Evolutionary conservation across 2,329 filamentous ascomycete species (phyloP).

Genomic region (Penicillium polonicum): DNA sequence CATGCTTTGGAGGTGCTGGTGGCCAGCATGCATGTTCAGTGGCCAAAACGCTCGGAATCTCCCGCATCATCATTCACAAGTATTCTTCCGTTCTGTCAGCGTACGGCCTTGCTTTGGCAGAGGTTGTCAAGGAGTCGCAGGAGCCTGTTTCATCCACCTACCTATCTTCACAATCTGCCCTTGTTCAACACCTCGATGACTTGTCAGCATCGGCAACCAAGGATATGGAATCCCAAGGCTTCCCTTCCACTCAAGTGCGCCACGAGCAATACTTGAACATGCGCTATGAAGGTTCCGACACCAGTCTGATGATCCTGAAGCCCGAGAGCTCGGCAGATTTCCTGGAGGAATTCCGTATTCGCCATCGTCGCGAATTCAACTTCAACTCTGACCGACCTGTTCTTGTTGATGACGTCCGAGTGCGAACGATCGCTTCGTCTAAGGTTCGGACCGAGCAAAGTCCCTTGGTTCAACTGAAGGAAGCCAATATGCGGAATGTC

Average conservation of each 20-base stretch:
- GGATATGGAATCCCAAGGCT: constrained; percentile 47
- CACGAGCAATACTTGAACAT: constrained; percentile 50
- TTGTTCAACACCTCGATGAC: constrained; percentile 72
- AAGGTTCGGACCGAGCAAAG: constrained; percentile 62
- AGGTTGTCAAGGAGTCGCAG: constrained; percentile 88
- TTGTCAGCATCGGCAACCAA: constrained; percentile 62
- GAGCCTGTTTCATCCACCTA: constrained; percentile 56
- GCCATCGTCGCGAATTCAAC: constrained; percentile 88
- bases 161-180: constrained; percentile 38
- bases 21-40: constrained; percentile 93
- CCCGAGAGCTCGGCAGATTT: constrained; percentile 79
- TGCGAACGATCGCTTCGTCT: constrained; percentile 74
- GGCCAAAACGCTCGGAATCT: constrained; percentile 78
- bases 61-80: constrained; percentile 80
- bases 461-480: constrained; percentile 65
- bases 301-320: constrained; percentile 52
- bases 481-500: constrained; percentile 55
- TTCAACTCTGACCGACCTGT: constrained; percentile 84
- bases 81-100: constrained; percentile 91
- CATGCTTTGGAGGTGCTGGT: constrained; percentile 88
- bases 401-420: constrained; percentile 84
- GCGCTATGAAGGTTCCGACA: constrained; percentile 53
- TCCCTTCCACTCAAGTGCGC: constrained; percentile 41
- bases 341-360: constrained; percentile 75
- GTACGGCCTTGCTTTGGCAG: constrained; percentile 88